Base-by-base conservation (phyloP, 176 grass and related monocot species). In the Zizania latifolia region DNA sequence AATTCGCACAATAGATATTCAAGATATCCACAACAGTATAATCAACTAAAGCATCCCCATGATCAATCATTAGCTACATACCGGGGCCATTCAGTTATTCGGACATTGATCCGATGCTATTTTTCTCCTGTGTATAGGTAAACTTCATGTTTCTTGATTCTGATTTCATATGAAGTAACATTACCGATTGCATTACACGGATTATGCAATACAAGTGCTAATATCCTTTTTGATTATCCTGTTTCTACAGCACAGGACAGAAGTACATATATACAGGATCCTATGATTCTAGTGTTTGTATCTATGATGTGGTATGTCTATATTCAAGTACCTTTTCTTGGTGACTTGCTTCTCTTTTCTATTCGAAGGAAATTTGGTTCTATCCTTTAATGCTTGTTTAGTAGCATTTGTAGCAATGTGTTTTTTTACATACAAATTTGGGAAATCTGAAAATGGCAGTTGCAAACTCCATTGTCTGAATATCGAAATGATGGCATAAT, bases 241-340 rank as follows among this genome's bases (percentile, higher is more conserved):
- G 56, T 77, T 89, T 51, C 55, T 70, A 62, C 84, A 92, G 93
- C 79, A 90, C 90, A 2, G 90, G 93, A 57, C 89, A 88, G 60
- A 88, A 76, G 76, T 92, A 93, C 82, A 93, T 97, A 80, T 97
- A 97, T 88, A 88, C 90, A 22, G 93, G 93, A 75, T 97, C 93
- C 5, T 79, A 84, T 36, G 93, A 97, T 80, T 61, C 75, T 28
- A 65, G 58, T 23, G 87, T 97, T 30, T 84, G 85, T 68, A 90
- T 97, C 29, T 93, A 97, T 67, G 90, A 97, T 62, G 66, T 90
- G 89, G 93, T 96, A 89, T 41, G 65, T 41, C 36, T 38, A 53
- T 22, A 53, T n/a, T 45, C 26, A 57, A 56, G 23, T 57, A 68
- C 46, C 6, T 68, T 68, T 50, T 31, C 16, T 29, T 30, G 35